Conservation (phyloP, 176 grass and related monocot genomes). For the Tillandsia leiboldiana region DNA sequence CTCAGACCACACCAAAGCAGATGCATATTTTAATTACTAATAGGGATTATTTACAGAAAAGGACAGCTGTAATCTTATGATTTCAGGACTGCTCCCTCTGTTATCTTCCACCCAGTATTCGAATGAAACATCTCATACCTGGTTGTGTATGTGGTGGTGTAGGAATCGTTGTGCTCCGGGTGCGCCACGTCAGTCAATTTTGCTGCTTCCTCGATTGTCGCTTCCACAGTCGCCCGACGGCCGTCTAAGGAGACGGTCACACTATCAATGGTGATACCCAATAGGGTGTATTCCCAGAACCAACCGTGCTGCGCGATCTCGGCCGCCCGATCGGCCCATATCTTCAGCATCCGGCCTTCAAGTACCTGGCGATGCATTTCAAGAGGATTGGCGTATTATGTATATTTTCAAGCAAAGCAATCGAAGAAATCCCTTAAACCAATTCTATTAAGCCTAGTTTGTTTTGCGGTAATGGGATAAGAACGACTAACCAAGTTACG, state of each 20-base stretch:
- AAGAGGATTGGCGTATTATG: neutral
- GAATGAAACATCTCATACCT: constrained; percentile 63
- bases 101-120: constrained; percentile 73
- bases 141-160: constrained; percentile 48
- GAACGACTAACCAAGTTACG: too few species aligned
- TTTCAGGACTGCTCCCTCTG: constrained; percentile 65
- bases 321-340: constrained; percentile 59
- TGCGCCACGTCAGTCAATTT: constrained; percentile 33
- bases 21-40: neutral
- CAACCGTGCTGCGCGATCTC: constrained; percentile 65
- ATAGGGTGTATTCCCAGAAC: constrained; percentile 77
- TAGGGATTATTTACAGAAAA: constrained; percentile 17
- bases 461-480: too few species aligned
- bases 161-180: constrained; percentile 38
- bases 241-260: constrained; percentile 63
- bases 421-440: too few species aligned
- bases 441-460: too few species aligned
- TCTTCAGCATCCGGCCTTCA: constrained; percentile 76
- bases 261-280: constrained; percentile 53
- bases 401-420: too few species aligned
- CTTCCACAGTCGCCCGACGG: constrained; percentile 55
- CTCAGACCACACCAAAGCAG: neutral
- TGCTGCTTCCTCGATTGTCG: constrained; percentile 60
- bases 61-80: constrained; percentile 21
- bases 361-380: constrained; percentile 33